These are phyloP conservation scores for Gossypium trilobum DNA, from an alignment of 441 rosid species.

Conservation along the genomic window DNA sequence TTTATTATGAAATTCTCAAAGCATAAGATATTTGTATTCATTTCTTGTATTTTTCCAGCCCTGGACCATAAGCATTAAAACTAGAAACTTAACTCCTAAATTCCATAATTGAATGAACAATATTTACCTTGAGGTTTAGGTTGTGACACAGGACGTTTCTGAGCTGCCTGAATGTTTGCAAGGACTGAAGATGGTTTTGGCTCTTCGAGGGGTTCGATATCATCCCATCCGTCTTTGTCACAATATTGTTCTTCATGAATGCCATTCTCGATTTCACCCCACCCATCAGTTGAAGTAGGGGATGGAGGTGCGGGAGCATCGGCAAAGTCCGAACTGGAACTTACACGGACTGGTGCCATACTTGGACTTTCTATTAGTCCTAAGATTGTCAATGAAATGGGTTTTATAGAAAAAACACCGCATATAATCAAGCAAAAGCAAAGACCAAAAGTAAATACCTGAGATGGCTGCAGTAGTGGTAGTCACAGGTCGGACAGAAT, in stretches of 20 bases:
- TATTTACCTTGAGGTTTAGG: constrained; percentile 60
- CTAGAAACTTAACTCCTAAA: background rate
- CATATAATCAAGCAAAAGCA: constrained; percentile 13
- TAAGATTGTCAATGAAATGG: constrained; percentile 25
- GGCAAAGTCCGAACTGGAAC: constrained; percentile 55
- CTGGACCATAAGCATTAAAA: background rate
- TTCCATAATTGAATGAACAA: background rate
- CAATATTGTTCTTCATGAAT: constrained; percentile 57
- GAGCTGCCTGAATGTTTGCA: constrained; percentile 88
- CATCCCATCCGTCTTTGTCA: constrained; percentile 96
- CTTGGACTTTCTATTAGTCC: constrained; percentile 43
- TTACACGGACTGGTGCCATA: constrained; percentile 38
- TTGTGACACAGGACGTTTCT: constrained; percentile 68
- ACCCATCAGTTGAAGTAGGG: constrained; percentile 95
- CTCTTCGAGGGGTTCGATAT: constrained; percentile 81
- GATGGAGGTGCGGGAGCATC: constrained; percentile 68
- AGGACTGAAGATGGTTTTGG: constrained; percentile 70
- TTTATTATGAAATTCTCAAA: background rate
- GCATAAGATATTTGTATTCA: background rate
- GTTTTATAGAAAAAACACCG: background rate
- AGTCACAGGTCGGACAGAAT: constrained; percentile 36
- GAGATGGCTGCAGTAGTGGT: constrained; percentile 47
- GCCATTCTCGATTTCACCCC: constrained; percentile 95
- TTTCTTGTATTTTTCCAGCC: background rate
- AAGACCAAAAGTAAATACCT: constrained; percentile 29